Conservation (phyloP, 2,329 filamentous ascomycete genomes). For the Mycosphaerelloides madeirae region DNA sequence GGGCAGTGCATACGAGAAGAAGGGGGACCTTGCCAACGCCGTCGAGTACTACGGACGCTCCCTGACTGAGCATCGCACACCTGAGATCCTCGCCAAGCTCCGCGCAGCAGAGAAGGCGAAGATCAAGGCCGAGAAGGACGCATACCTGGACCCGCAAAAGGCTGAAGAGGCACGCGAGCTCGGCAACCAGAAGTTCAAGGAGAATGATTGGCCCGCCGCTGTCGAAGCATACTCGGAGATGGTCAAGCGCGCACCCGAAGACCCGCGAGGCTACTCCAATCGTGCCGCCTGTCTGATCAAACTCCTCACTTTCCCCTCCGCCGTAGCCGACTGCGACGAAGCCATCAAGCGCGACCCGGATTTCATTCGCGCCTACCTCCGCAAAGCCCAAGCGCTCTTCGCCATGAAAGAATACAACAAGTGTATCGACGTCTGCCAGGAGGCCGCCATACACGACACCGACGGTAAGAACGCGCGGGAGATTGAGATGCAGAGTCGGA, state of each 20-base stretch:
- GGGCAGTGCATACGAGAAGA: constrained; percentile 87
- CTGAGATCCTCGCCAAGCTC: constrained; percentile 88
- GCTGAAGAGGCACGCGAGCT: constrained; percentile 93
- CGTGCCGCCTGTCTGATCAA: constrained; percentile 96
- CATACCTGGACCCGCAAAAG: constrained; percentile 85
- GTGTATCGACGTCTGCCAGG: constrained; percentile 81
- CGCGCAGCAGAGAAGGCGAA: constrained; percentile 85
- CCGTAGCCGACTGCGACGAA: constrained; percentile 83
- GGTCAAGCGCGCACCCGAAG: constrained; percentile 89
- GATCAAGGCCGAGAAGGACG: constrained; percentile 65
- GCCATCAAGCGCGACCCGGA: constrained; percentile 86
- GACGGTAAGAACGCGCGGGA: constrained; percentile 79
- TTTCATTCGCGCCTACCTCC: constrained; percentile 93
- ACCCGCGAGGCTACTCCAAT: constrained; percentile 94
- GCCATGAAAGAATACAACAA: constrained; percentile 98
- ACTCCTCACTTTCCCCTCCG: constrained; percentile 89
- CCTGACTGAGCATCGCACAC: constrained; percentile 92
- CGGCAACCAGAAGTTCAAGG: constrained; percentile 96
- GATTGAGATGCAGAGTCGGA: constrained; percentile 91
- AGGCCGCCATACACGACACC: constrained; percentile 72
- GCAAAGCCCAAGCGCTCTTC: constrained; percentile 91
- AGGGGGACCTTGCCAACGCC: constrained; percentile 72
- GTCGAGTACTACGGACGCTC: constrained; percentile 90
- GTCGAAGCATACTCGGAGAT: constrained; percentile 94
- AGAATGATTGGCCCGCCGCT: constrained; percentile 87